Conservation (phyloP, 2,329 filamentous ascomycete genomes). For the Arthrobotrys pseudoclavata region DNA sequence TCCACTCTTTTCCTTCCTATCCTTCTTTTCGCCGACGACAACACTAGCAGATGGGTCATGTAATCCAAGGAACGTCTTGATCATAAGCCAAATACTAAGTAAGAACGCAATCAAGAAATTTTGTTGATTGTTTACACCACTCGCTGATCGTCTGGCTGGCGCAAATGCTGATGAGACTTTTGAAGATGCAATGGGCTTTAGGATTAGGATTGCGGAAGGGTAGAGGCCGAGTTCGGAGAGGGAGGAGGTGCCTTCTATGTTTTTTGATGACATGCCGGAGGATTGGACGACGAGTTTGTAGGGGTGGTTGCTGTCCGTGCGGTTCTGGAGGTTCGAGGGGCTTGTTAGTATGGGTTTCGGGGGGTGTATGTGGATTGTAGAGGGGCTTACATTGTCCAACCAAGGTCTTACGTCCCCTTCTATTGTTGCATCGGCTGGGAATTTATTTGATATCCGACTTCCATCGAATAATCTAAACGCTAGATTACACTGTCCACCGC, state of each 20-base stretch:
- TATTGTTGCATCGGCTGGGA: conserved; percentile 29
- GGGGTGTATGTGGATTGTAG: background rate
- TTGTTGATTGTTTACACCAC: conserved; percentile 23
- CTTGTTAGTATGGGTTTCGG: conserved; percentile 3
- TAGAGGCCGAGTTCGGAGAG: conserved; percentile 45
- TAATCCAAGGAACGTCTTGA: conserved; percentile 48
- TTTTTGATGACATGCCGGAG: conserved; percentile 30
- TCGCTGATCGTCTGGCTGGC: conserved; percentile 12
- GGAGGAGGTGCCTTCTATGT: conserved; percentile 40
- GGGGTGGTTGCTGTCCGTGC: conserved; percentile 41
- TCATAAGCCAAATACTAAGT: conserved; percentile 51
- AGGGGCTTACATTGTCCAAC: conserved; percentile 42
- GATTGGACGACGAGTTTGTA: conserved; percentile 48
- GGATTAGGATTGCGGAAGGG: conserved; percentile 51
- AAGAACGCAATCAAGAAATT: conserved; percentile 53
- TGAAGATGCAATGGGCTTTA: conserved; percentile 38
- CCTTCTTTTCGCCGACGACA: conserved; percentile 30
- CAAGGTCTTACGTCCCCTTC: conserved; percentile 49
- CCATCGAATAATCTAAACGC: conserved; percentile 53
- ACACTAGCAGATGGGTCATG: conserved; percentile 39
- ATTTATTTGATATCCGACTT: conserved; percentile 40
- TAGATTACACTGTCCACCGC: conserved; percentile 37
- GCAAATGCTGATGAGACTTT: conserved; percentile 41
- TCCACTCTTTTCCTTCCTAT: background rate
- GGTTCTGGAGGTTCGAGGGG: conserved; percentile 20